Percentiles rank a stretch among this genome's conserved stretches.
Evolutionary conservation across 441 rosid genomes (phyloP).

Genomic region (Bruguiera hainesii): DNA sequence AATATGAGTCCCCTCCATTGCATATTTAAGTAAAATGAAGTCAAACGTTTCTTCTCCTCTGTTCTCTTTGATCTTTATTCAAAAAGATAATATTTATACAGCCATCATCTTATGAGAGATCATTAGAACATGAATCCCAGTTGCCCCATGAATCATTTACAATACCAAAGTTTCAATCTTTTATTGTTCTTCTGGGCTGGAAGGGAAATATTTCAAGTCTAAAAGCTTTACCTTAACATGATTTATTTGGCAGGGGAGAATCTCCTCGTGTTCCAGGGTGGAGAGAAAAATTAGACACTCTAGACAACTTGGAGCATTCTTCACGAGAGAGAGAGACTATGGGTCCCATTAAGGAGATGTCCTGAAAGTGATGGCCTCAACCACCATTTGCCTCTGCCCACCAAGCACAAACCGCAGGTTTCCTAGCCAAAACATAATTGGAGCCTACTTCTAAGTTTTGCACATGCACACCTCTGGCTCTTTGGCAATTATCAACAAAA

Average conservation of each 20-base stretch:
- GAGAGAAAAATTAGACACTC: neutral
- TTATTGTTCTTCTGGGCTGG: neutral
- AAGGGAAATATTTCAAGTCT: neutral
- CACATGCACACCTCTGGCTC: slow-evolving; percentile 50
- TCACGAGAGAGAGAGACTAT: neutral
- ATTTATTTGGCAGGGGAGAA: slow-evolving; percentile 24
- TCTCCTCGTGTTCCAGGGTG: slow-evolving; percentile 33
- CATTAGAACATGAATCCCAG: too few relatives aligned
- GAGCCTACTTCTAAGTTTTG: slow-evolving; percentile 14
- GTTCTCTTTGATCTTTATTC: too few relatives aligned
- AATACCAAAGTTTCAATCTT: too few relatives aligned
- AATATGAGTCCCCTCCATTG: too few relatives aligned
- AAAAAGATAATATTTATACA: too few relatives aligned
- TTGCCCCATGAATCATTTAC: too few relatives aligned
- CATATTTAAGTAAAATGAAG: too few relatives aligned
- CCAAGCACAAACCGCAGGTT: slow-evolving; percentile 16
- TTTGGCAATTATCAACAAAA: slow-evolving; percentile 22
- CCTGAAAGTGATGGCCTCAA: slow-evolving; percentile 14
- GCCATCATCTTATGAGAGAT: too few relatives aligned
- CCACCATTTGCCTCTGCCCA: slow-evolving; percentile 34
- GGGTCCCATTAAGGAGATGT: slow-evolving; percentile 14
- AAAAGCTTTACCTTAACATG: slow-evolving; percentile 5
- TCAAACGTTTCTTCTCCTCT: too few relatives aligned
- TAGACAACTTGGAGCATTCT: slow-evolving; percentile 44
- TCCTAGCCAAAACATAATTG: slow-evolving; percentile 8